phyloP scores from a whole-genome alignment of 345 rosid species.

The Populus nigra region DNA sequence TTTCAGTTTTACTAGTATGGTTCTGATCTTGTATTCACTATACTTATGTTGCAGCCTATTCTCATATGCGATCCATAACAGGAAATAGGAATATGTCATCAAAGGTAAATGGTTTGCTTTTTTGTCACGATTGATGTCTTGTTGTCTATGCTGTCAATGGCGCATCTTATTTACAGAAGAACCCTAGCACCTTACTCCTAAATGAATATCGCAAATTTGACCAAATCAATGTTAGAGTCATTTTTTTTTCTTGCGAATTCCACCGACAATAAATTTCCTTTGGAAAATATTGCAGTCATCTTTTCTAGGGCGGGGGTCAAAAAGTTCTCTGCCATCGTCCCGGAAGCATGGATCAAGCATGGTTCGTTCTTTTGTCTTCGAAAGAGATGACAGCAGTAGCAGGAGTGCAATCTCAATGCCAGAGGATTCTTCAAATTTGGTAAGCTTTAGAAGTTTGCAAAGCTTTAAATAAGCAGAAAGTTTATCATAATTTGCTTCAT shows the following conservation, averaged over 20 bases:
- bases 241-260: not conserved
- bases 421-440: conserved; percentile 61
- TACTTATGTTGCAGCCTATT: conserved; percentile 44
- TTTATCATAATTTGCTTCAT: not conserved
- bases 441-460: conserved; percentile 31
- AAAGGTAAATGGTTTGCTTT: conserved; percentile 47
- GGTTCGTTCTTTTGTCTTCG: conserved; percentile 74
- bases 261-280: conserved; percentile 2
- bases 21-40: not conserved
- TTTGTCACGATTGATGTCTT: not conserved
- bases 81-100: conserved; percentile 42
- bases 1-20: conserved; percentile 4
- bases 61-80: conserved; percentile 44
- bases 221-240: not conserved
- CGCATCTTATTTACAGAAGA: not conserved
- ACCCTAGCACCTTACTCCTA: too few relatives aligned
- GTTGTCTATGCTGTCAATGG: not conserved
- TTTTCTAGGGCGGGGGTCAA: conserved; percentile 61
- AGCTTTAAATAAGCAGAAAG: not conserved
- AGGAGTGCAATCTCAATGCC: conserved; percentile 42
- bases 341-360: conserved; percentile 54
- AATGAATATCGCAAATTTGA: not conserved
- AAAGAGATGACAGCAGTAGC: conserved; percentile 67
- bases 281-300: conserved; percentile 65
- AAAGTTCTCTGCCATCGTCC: conserved; percentile 48